These are phyloP conservation scores for Aspergillus wentii DNA, from an alignment of 495 filamentous ascomycete genomes.

Conservation along the genomic window DNA sequence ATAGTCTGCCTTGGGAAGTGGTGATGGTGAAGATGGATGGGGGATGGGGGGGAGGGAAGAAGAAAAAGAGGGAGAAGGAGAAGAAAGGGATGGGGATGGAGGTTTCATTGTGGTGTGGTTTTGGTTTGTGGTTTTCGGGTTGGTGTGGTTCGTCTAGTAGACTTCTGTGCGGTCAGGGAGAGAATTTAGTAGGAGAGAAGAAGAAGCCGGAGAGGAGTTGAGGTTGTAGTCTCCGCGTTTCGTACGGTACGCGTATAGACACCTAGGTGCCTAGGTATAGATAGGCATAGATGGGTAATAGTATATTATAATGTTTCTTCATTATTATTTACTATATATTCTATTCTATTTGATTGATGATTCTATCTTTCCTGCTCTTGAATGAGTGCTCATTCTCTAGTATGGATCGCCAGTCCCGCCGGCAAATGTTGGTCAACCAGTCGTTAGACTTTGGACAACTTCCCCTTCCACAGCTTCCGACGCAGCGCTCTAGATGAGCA, in stretches of 20 bases:
- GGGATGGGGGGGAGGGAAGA: constrained; percentile 9
- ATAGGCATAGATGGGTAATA: too few species aligned
- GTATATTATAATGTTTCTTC: too few species aligned
- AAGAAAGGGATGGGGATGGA: constrained; percentile 24
- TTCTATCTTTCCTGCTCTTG: constrained; percentile 3
- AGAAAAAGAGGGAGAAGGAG: constrained; percentile 14
- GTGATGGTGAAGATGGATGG: constrained; percentile 12
- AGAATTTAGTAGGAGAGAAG: not conserved
- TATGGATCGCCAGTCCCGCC: constrained; percentile 19
- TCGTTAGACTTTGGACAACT: constrained; percentile 11
- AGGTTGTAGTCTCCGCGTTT: too few species aligned
- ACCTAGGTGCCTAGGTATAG: too few species aligned
- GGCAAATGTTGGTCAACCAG: constrained; percentile 1
- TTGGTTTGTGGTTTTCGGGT: constrained; percentile 13
- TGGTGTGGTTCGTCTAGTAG: constrained; percentile 17
- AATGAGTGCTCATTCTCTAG: too few species aligned
- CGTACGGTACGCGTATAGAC: too few species aligned
- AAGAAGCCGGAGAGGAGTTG: too few species aligned
- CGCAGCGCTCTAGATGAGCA: too few species aligned
- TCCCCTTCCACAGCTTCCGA: constrained; percentile 12
- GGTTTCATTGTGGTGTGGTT: constrained; percentile 32
- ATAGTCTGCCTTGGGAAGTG: constrained; percentile 20
- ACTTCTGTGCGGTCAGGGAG: constrained; percentile 6
- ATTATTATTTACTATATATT: not conserved
- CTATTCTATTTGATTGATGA: constrained; percentile 1